Percentiles rank a stretch among this genome's conserved stretches.
Conservation (phyloP, 768 basidiomycete genomes). For the Calocybe gangraenosa region DNA sequence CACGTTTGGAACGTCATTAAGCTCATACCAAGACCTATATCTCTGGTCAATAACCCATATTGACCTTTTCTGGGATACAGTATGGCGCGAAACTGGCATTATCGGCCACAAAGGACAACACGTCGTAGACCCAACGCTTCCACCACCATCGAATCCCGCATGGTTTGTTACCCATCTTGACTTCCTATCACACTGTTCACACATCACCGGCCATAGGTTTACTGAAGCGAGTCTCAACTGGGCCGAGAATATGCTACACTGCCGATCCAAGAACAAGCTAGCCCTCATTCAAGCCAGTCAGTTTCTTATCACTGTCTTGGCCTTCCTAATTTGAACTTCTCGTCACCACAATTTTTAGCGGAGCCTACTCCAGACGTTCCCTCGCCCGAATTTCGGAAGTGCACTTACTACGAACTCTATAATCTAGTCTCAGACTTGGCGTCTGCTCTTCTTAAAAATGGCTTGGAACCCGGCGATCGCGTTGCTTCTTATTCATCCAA, state of each 20-base stretch:
- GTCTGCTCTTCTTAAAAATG: slow-evolving; percentile 49
- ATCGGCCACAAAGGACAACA: slow-evolving; percentile 59
- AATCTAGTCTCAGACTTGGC: slow-evolving; percentile 49
- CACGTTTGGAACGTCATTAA: slow-evolving; percentile 37
- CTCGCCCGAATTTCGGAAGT: slow-evolving; percentile 36
- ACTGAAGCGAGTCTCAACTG: slow-evolving; percentile 63
- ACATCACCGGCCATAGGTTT: slow-evolving; percentile 35
- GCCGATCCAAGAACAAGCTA: slow-evolving; percentile 49
- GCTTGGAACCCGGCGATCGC: slow-evolving; percentile 61
- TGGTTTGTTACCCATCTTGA: slow-evolving; percentile 42
- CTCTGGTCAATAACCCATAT: slow-evolving; percentile 59
- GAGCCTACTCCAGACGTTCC: slow-evolving; percentile 55
- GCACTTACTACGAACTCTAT: slow-evolving; percentile 60
- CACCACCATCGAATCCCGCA: slow-evolving; percentile 56
- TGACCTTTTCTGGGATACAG: slow-evolving; percentile 62
- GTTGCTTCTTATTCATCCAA: slow-evolving; percentile 78
- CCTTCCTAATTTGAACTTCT: slow-evolving; percentile 9
- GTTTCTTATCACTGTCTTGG: slow-evolving; percentile 26
- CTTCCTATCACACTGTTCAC: slow-evolving; percentile 8
- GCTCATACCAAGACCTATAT: slow-evolving; percentile 61
- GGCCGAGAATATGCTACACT: slow-evolving; percentile 76
- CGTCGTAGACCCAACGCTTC: slow-evolving; percentile 51
- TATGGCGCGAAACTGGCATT: slow-evolving; percentile 68
- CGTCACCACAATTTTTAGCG: slow-evolving; percentile 33
- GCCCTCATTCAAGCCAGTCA: slow-evolving; percentile 70